Percentiles rank a stretch among this genome's conserved stretches.
Conservation (phyloP, 2,329 filamentous ascomycete genomes). For the Fusarium chuoi region DNA sequence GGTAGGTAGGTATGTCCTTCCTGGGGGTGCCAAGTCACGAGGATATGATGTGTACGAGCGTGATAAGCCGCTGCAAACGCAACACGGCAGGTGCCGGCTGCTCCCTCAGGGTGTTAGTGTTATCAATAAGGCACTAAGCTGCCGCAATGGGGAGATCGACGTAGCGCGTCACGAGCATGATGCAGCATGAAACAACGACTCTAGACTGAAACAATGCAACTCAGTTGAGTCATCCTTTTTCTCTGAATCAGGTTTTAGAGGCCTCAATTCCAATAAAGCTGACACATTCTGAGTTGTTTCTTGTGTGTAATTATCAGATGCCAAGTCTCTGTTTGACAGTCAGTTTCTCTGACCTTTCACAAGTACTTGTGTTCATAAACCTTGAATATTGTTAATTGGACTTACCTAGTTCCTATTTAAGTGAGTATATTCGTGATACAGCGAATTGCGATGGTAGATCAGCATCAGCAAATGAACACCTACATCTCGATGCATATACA, state of each 20-base stretch:
- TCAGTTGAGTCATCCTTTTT: conserved; percentile 1
- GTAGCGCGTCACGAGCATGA: conserved; percentile 9
- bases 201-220: conserved; percentile 8
- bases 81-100: conserved; percentile 34
- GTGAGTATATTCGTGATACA: not conserved
- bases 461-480: not conserved
- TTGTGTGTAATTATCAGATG: not conserved
- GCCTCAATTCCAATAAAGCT: not conserved
- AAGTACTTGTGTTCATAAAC: not conserved
- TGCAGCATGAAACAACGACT: conserved; percentile 19
- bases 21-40: conserved; percentile 40
- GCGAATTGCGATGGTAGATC: not conserved
- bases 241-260: conserved; percentile 1
- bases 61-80: conserved; percentile 39
- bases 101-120: conserved; percentile 18
- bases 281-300: not conserved
- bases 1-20: conserved; percentile 28
- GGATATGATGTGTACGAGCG: conserved; percentile 44
- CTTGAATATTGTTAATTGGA: no score
- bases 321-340: not conserved
- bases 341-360: not conserved
- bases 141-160: conserved; percentile 24
- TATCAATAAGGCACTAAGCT: conserved; percentile 25
- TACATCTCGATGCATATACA: not conserved
- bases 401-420: not conserved